Percentiles rank a stretch among this genome's conserved stretches.
These are phyloP conservation scores for Clavispora fructus DNA, from an alignment of 805 yeast genomes.

Conservation along the genomic window DNA sequence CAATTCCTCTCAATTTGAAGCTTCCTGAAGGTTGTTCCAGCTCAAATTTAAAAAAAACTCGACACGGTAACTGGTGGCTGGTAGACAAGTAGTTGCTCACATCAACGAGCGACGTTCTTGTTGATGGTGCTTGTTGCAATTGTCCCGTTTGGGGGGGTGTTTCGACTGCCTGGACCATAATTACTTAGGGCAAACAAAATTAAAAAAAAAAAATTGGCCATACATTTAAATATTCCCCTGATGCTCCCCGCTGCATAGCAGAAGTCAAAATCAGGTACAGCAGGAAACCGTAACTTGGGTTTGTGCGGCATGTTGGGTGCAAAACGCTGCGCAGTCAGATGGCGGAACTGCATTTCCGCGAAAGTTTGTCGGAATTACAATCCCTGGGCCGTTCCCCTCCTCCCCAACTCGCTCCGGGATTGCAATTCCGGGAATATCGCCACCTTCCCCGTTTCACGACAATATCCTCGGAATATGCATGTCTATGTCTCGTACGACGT, in stretches of 20 bases:
- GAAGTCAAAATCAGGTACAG: background rate
- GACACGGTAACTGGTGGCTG: conserved; percentile 24
- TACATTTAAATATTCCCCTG: background rate
- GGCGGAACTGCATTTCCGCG: conserved; percentile 9
- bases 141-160: background rate
- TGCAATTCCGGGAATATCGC: conserved; percentile 2
- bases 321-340: background rate
- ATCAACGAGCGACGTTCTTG: conserved; percentile 35
- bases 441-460: background rate
- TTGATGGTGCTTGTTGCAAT: conserved; percentile 15
- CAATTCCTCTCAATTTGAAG: conserved; percentile 54
- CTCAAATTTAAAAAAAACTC: conserved; percentile 45
- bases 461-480: background rate
- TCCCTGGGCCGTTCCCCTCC: background rate
- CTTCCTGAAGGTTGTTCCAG: conserved; percentile 53
- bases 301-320: background rate
- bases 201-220: background rate
- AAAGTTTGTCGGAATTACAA: conserved; percentile 1
- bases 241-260: background rate
- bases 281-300: background rate
- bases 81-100: conserved; percentile 20
- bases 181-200: too few relatives aligned
- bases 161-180: background rate
- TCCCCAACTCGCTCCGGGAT: background rate
- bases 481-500: too few relatives aligned